These are phyloP conservation scores for Pythium phragmiticola DNA, from an alignment of 352 stramenopile species.

Conservation along the genomic window DNA sequence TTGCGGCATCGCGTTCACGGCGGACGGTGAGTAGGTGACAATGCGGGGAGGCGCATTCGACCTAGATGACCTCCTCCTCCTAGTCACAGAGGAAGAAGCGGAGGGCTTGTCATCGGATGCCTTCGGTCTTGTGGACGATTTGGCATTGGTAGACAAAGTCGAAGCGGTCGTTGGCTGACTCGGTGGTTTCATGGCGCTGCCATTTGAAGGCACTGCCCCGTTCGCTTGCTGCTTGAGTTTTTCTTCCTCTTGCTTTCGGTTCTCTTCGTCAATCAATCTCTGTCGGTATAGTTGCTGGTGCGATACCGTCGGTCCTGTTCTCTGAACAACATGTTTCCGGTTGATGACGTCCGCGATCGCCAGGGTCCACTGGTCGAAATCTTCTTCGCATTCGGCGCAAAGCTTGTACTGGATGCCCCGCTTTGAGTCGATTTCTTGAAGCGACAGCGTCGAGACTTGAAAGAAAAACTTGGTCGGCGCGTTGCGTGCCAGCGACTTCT, in stretches of 20 bases:
- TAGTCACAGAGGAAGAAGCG: background rate
- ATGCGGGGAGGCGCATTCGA: conserved; percentile 21
- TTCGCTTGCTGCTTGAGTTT: background rate
- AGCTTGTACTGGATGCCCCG: conserved; percentile 85
- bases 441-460: conserved; percentile 71
- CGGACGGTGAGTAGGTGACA: conserved; percentile 16
- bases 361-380: conserved; percentile 80
- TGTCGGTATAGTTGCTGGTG: conserved; percentile 83
- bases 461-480: conserved; percentile 84
- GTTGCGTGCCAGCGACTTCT: conserved; percentile 75
- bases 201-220: background rate
- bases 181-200: background rate
- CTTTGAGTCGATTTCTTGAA: conserved; percentile 81
- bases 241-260: conserved; percentile 23
- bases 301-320: conserved; percentile 39
- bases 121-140: background rate
- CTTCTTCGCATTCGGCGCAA: conserved; percentile 68
- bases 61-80: conserved; percentile 16
- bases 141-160: too few relatives aligned
- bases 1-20: conserved; percentile 1
- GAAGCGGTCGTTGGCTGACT: background rate
- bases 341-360: conserved; percentile 79
- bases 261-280: conserved; percentile 54
- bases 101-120: background rate
- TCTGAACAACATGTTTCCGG: conserved; percentile 50